Percentiles rank a stretch among this genome's conserved stretches.
These are phyloP conservation scores for Glarea lozoyensis DNA, from an alignment of 495 filamentous ascomycete species.

Conservation along the genomic window DNA sequence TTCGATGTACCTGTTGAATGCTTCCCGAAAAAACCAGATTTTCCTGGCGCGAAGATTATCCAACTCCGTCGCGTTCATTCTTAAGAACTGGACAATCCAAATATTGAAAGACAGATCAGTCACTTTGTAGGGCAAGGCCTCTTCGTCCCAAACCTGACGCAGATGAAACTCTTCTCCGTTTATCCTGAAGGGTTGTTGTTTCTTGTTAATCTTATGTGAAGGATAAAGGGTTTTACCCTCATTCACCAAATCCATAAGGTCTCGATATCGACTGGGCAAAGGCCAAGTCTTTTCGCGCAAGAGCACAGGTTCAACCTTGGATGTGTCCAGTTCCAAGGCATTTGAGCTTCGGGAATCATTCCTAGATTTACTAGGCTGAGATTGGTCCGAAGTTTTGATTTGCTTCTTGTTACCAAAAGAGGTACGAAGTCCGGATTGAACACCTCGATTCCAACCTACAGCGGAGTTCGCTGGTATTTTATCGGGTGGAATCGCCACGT, in stretches of 20 bases:
- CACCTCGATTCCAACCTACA: conserved; percentile 15
- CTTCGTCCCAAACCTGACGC: background rate
- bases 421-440: conserved; percentile 12
- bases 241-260: background rate
- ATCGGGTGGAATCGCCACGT: background rate
- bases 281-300: background rate
- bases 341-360: background rate
- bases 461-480: background rate
- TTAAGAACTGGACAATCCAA: conserved; percentile 6
- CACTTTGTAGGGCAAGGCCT: conserved; percentile 60
- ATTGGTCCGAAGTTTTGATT: no score
- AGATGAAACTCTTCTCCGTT: background rate
- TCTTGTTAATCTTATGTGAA: background rate
- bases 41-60: background rate
- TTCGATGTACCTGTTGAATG: conserved; percentile 4
- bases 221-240: background rate
- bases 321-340: background rate
- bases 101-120: conserved; percentile 48
- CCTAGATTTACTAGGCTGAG: no score
- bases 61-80: background rate
- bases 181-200: background rate
- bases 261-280: background rate
- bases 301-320: background rate
- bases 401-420: conserved; percentile 11
- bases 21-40: background rate